phyloP scores from a whole-genome alignment of 1,139 yeast species.

The Chernovozyma sophiae-reginae region DNA sequence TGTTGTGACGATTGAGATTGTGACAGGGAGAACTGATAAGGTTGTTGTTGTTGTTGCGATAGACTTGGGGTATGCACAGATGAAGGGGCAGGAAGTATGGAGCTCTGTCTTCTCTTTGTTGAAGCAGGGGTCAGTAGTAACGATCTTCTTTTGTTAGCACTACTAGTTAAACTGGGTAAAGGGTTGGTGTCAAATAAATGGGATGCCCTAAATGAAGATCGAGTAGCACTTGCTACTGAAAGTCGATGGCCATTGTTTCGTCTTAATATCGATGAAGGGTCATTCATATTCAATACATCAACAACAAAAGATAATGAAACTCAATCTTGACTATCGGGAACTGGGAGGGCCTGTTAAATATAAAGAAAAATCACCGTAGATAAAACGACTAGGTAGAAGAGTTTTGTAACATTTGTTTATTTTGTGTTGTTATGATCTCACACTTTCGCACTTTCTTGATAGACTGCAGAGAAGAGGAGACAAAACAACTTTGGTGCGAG shows the following conservation, averaged over 20 bases:
- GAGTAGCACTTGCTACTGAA: slow-evolving; percentile 33
- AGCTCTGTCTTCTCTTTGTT: slow-evolving; percentile 31
- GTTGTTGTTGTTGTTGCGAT: slow-evolving; percentile 10
- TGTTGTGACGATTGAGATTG: slow-evolving; percentile 6
- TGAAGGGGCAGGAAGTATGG: slow-evolving; percentile 11
- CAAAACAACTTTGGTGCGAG: too few species aligned
- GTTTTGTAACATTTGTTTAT: background rate
- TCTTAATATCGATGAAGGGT: slow-evolving; percentile 25
- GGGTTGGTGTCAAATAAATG: slow-evolving; percentile 6
- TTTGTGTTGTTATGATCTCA: slow-evolving; percentile 1
- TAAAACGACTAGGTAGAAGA: too few species aligned
- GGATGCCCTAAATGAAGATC: slow-evolving; percentile 21
- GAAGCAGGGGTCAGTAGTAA: slow-evolving; percentile 39
- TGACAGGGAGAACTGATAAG: slow-evolving; percentile 1
- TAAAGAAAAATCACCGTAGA: too few species aligned
- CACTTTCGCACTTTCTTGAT: too few species aligned
- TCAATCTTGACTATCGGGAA: too few species aligned
- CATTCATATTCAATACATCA: background rate
- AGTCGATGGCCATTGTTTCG: slow-evolving; percentile 29
- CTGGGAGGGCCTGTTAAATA: too few species aligned
- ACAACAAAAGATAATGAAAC: too few species aligned
- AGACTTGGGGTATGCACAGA: slow-evolving; percentile 16
- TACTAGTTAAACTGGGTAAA: background rate
- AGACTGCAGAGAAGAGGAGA: too few species aligned
- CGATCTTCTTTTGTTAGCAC: slow-evolving; percentile 28